Evolutionary conservation across 2,329 filamentous ascomycete genomes (phyloP), one percentile per base, ranked within the genome.

Genomic region (Phoma sp.): DNA sequence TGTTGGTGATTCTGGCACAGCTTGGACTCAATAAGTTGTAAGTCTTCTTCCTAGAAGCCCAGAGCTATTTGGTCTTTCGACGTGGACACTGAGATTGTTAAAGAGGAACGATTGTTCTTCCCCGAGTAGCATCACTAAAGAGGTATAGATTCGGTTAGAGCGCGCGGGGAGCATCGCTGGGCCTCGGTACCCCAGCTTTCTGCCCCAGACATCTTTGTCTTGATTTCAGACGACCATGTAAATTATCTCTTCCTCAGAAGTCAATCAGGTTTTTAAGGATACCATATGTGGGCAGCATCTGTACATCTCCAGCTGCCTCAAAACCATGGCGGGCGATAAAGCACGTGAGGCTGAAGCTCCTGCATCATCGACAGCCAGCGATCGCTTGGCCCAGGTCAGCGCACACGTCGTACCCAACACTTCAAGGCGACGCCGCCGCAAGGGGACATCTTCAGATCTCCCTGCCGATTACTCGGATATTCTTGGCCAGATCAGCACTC

Each of bases 401-500:
- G 73, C 75, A 3, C 78, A 83, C 60, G 67, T 81, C 49, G 40
- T 64, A 46, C 58, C 67, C 25, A 72, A 73, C 56, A 72, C 72
- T 13, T 65, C 69, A 22, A 75, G 74, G 68, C 68, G 68, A 36
- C 68, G 70, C 54, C 67, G 69, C 59, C 69, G 69, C 37, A 74
- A 72, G 50, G 67, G 62, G 7, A 67, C 72, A 24, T 67, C 74
- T 32, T 66, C 73, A 32, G 75, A 76, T 7, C 76, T 85, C 0
- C 85, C 85, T 24, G 78, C 82, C 44, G 84, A 88, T 68, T 85
- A 87, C 69, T 83, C 82, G 30, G 86, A 88, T 59, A 79, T 87
- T 13, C 79, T 86, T 0, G 74, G 71, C n/a, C 83, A 87, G 60
- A 75, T 88, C n/a, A 59, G 72, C 4, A 76, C 77, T 0, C 77